Evolutionary conservation across 2,329 filamentous ascomycete genomes (phyloP), one percentile per base, ranked within the genome.

Genomic region (Mycosphaerelloides madeirae): DNA sequence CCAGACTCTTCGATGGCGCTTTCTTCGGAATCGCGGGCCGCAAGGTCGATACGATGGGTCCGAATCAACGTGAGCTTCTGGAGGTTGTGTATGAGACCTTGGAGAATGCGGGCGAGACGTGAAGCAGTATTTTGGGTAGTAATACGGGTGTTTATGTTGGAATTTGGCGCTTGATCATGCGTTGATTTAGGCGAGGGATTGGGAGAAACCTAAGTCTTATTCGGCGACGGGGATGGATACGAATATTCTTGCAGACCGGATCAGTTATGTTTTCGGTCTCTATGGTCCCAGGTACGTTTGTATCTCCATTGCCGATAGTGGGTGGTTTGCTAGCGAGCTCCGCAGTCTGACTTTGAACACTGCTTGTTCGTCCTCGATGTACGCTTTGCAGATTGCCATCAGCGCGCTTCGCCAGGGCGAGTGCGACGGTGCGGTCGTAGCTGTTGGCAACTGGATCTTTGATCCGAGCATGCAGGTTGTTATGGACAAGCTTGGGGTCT

Each of bases 331-430:
- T n/a, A n/a, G n/a, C n/a, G n/a, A n/a, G n/a, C n/a, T n/a, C n/a
- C n/a, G n/a, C n/a, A 48, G 43, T 19, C 31, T 57, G 33, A 48
- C 49, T 12, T 13, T 57, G n/a, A 69, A 74, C 33, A 73, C 71
- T 0, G 71, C 70, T 1, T 75, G 71, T 43, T 71, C 69, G 1
- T 65, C 66, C 1, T 67, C 63, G 34, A 46, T 74, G 7, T 43
- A 58, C 18, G 63, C 62, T 3, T 36, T 65, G 2, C 63, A 67
- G 33, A 50, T 54, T 8, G 65, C 58, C 1, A 54, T 58, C 9
- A 49, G 58, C 15, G 42, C 51, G 16, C 49, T 67, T 1, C 57
- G 59, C 1, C 39, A 36, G 2, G 56, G 57, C 3, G 56, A 64
- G 14, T 32, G 19, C 11, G 38, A 41, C 3, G 41, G 36, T n/a